Evolutionary conservation across 257 asterid species (phyloP).

Genomic region (Perilla frutescens): DNA sequence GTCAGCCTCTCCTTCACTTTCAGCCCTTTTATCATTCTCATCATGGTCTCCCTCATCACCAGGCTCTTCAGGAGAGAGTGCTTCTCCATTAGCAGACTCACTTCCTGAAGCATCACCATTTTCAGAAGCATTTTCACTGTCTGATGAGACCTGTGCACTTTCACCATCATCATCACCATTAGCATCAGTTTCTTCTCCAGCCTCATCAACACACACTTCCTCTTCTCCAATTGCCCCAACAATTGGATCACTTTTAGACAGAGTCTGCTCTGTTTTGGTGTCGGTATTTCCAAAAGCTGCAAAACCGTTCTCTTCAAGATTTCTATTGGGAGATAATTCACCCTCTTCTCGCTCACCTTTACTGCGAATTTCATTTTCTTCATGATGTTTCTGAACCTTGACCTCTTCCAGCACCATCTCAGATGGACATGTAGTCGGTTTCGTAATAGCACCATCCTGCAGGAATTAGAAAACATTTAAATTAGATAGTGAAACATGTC

Average conservation of each 20-base stretch:
- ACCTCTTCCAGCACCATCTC: conserved; percentile 42
- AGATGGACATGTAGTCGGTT: conserved; percentile 42
- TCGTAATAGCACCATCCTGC: conserved; percentile 54
- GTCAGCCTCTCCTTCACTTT: conserved; percentile 85
- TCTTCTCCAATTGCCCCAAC: conserved; percentile 42
- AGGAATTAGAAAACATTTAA: conserved; percentile 32
- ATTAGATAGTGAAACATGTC: conserved; percentile 16
- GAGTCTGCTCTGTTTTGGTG: conserved; percentile 40
- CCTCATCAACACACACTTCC: conserved; percentile 37
- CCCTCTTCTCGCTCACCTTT: conserved; percentile 76
- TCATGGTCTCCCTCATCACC: conserved; percentile 65
- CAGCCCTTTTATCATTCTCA: conserved; percentile 65
- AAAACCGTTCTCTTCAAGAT: conserved; percentile 51
- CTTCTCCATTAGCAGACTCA: conserved; percentile 82
- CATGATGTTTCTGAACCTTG: conserved; percentile 41
- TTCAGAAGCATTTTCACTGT: conserved; percentile 79
- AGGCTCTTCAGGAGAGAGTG: conserved; percentile 66
- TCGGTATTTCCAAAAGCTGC: conserved; percentile 40
- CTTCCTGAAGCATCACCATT: conserved; percentile 70
- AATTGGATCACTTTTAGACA: conserved; percentile 44
- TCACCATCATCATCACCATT: conserved; percentile 59
- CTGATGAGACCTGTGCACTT: conserved; percentile 70
- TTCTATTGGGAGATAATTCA: conserved; percentile 71
- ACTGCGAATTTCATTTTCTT: conserved; percentile 44
- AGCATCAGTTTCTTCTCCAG: conserved; percentile 59